phyloP scores from a whole-genome alignment of 257 asterid species.

The Dorcoceras hygrometricum region DNA sequence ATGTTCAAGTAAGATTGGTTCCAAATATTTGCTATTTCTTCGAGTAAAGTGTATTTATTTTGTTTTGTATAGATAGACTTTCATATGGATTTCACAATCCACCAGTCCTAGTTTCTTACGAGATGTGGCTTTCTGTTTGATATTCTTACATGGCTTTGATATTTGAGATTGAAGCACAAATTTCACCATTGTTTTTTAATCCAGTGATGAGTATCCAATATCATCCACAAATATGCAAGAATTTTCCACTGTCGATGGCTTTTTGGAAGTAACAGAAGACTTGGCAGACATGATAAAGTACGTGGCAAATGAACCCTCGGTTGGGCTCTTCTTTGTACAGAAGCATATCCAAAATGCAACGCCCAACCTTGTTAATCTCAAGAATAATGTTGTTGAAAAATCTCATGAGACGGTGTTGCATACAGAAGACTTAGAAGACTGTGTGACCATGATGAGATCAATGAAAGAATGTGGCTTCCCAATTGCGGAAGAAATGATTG shows the following conservation, averaged over 20 bases:
- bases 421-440: conserved; percentile 81
- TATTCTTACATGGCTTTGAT: not conserved
- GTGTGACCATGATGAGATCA: conserved; percentile 56
- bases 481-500: conserved; percentile 74
- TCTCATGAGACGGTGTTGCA: conserved; percentile 65
- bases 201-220: conserved; percentile 79
- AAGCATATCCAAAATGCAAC: conserved; percentile 74
- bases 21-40: conserved; percentile 4
- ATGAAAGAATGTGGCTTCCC: conserved; percentile 87
- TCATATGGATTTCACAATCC: not conserved
- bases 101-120: not conserved
- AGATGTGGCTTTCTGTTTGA: not conserved
- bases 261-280: conserved; percentile 74
- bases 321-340: conserved; percentile 89
- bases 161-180: not conserved
- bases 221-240: conserved; percentile 76
- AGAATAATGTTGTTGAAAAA: conserved; percentile 52
- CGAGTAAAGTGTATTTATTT: not conserved
- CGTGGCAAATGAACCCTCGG: conserved; percentile 95
- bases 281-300: conserved; percentile 78
- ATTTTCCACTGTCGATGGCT: conserved; percentile 77
- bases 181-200: conserved; percentile 9
- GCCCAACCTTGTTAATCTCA: conserved; percentile 68
- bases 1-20: conserved; percentile 70
- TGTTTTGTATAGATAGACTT: not conserved